Evolutionary conservation across 805 yeast genomes (phyloP).

Genomic region (Wickerhamiella allomyrinae): DNA sequence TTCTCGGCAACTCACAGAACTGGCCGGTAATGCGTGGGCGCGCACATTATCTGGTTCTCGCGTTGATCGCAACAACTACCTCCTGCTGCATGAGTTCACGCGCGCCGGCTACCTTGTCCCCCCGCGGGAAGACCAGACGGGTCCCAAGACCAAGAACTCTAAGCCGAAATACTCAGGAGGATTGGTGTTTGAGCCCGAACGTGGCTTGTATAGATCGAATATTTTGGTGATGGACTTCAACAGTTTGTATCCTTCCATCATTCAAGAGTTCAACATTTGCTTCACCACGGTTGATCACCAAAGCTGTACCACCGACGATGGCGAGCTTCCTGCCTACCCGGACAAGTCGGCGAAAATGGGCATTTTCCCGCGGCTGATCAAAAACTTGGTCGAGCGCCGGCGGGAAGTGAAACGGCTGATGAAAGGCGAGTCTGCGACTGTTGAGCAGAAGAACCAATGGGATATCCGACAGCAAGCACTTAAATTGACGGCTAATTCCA

Average conservation of each 20-base stretch:
- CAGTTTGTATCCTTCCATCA: constrained; percentile 90
- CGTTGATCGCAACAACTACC: constrained; percentile 89
- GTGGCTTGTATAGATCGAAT: constrained; percentile 80
- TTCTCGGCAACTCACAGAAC: constrained; percentile 77
- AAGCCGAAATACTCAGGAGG: constrained; percentile 84
- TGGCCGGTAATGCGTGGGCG: constrained; percentile 97
- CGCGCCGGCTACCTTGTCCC: constrained; percentile 74
- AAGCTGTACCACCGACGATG: constrained; percentile 32
- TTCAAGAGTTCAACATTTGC: constrained; percentile 93
- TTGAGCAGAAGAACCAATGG: constrained; percentile 58
- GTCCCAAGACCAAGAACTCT: constrained; percentile 26
- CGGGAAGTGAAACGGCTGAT: constrained; percentile 78
- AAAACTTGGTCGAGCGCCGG: constrained; percentile 78
- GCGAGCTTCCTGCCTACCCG: constrained; percentile 34
- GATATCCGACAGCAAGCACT: constrained; percentile 94
- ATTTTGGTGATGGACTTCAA: constrained; percentile 95
- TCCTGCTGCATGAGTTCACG: constrained; percentile 81
- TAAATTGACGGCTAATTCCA: constrained; percentile 95
- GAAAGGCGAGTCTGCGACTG: constrained; percentile 54
- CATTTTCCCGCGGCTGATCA: constrained; percentile 71
- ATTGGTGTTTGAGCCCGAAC: constrained; percentile 90
- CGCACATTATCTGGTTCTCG: constrained; percentile 89
- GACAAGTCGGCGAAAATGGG: constrained; percentile 45
- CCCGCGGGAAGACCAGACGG: constrained; percentile 34
- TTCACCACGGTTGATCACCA: constrained; percentile 80